phyloP scores from a whole-genome alignment of 768 basidiomycete species.

The Suillus sp. region DNA sequence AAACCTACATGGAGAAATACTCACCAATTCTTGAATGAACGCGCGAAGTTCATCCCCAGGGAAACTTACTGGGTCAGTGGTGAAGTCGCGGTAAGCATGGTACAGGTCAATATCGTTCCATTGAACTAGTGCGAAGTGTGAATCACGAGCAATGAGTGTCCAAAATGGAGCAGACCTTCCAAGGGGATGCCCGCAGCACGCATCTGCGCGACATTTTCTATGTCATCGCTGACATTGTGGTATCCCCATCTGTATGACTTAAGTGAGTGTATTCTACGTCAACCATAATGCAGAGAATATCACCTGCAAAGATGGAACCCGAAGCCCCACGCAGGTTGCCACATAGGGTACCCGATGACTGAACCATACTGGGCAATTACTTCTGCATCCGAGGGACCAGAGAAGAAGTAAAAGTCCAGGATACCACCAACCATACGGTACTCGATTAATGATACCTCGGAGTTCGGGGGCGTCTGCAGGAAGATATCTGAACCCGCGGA shows the following conservation, averaged over 20 bases:
- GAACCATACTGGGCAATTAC: conserved; percentile 74
- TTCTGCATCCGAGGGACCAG: conserved; percentile 48
- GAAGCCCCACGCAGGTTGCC: conserved; percentile 76
- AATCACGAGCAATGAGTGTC: conserved; percentile 2
- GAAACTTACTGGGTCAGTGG: conserved; percentile 64
- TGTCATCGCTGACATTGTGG: conserved; percentile 54
- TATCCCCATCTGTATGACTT: conserved; percentile 48
- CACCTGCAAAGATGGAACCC: conserved; percentile 77
- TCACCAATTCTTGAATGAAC: conserved; percentile 60
- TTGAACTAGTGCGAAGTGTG: conserved; percentile 46
- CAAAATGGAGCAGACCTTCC: conserved; percentile 49
- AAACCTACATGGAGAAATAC: conserved; percentile 22
- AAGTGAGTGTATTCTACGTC: conserved; percentile 5
- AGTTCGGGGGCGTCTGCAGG: conserved; percentile 57
- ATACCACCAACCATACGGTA: conserved; percentile 77
- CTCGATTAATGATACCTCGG: conserved; percentile 62
- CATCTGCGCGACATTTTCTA: conserved; percentile 57
- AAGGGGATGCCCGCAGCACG: conserved; percentile 73
- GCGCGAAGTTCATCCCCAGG: conserved; percentile 52
- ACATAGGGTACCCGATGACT: conserved; percentile 66
- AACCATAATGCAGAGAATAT: conserved; percentile 11
- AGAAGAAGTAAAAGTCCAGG: conserved; percentile 78
- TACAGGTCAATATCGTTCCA: conserved; percentile 83
- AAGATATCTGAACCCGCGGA: conserved; percentile 73
- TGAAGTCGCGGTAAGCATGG: conserved; percentile 69